Evolutionary conservation across 2,329 filamentous ascomycete genomes (phyloP).

Genomic region (Harringtonia lauricola): DNA sequence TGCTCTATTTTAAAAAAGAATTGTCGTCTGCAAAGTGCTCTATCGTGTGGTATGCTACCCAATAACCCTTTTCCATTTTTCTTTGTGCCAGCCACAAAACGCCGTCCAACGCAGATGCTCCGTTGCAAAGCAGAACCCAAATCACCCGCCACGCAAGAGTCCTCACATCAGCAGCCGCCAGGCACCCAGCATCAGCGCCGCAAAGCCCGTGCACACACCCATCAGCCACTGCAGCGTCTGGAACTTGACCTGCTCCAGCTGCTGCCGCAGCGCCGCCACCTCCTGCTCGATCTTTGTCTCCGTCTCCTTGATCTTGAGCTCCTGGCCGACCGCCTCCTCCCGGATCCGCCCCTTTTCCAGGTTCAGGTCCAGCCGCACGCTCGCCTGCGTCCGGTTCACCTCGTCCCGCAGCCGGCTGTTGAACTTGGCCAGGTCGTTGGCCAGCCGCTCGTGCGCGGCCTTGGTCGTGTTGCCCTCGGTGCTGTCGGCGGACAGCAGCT

Average conservation of each 20-base stretch:
- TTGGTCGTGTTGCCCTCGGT: slow-evolving; percentile 84
- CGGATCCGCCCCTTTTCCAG: slow-evolving; percentile 92
- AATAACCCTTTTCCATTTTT: neutral
- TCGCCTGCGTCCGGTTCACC: slow-evolving; percentile 87
- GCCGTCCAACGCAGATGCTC: neutral
- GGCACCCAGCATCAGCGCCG: slow-evolving; percentile 56
- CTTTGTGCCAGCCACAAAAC: neutral
- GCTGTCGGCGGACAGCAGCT: slow-evolving; percentile 83
- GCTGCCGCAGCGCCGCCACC: slow-evolving; percentile 78
- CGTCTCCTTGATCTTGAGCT: slow-evolving; percentile 97
- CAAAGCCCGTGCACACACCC: slow-evolving; percentile 63
- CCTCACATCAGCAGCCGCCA: slow-evolving; percentile 60
- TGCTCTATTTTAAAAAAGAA: neutral
- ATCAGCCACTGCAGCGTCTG: slow-evolving; percentile 97
- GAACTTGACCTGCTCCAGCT: slow-evolving; percentile 96
- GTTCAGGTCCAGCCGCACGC: slow-evolving; percentile 84
- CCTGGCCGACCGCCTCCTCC: slow-evolving; percentile 92
- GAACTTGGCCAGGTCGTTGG: slow-evolving; percentile 90
- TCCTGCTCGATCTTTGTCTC: slow-evolving; percentile 98
- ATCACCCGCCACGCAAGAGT: too few relatives aligned
- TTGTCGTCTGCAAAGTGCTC: too few relatives aligned
- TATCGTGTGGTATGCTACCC: too few relatives aligned
- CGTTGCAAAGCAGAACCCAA: neutral
- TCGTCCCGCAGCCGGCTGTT: slow-evolving; percentile 85
- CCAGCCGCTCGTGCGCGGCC: slow-evolving; percentile 80